Base-by-base conservation (phyloP, 2,329 filamentous ascomycete species). In the Penicillium capsulatum region DNA sequence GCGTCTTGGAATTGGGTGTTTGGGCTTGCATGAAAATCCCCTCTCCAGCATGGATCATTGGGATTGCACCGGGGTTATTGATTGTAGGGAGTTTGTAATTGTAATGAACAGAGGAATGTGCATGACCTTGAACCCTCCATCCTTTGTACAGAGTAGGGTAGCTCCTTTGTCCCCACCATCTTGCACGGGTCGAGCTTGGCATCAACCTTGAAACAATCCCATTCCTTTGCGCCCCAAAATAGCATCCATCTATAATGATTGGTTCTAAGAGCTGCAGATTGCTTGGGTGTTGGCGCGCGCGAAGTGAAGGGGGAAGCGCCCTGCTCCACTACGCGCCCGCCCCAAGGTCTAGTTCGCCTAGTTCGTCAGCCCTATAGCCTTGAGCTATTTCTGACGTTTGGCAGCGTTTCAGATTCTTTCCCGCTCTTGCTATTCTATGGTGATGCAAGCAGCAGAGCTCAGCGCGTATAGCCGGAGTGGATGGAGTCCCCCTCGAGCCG, bases 11-110 rank as follows among this genome's bases (percentile, higher is more conserved):
- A 40, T 38, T 20, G 32, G 26, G 14, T 33, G 44, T 38, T 39
- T 19, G 39, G 42, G 32, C 38, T 51, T 48, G 48, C 50, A 52
- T 54, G 45, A 44, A 44, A 47, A 40, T 52, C 52, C 45, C 44
- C 48, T 38, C 52, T 55, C 50, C 40, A 45, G 50, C 42, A 55
- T 55, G 34, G n/a, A n/a, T n/a, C n/a, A n/a, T n/a, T n/a, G n/a
- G n/a, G n/a, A n/a, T n/a, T n/a, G n/a, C n/a, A n/a, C n/a, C 34
- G 34, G 33, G 33, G 27, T 39, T 31, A 31, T 26, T n/a, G n/a
- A n/a, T 35, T 32, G 26, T 36, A 34, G 30, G n/a, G 20, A 35
- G 34, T 30, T 17, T 49, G 50, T 54, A 51, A 47, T 47, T 45
- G 34, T 51, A 53, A 49, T 47, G 43, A n/a, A 47, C 33, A 33